Evolutionary conservation across 2,329 filamentous ascomycete species (phyloP), one percentile per base, ranked within the genome.

Genomic region (Raffaelea ambrosiae): DNA sequence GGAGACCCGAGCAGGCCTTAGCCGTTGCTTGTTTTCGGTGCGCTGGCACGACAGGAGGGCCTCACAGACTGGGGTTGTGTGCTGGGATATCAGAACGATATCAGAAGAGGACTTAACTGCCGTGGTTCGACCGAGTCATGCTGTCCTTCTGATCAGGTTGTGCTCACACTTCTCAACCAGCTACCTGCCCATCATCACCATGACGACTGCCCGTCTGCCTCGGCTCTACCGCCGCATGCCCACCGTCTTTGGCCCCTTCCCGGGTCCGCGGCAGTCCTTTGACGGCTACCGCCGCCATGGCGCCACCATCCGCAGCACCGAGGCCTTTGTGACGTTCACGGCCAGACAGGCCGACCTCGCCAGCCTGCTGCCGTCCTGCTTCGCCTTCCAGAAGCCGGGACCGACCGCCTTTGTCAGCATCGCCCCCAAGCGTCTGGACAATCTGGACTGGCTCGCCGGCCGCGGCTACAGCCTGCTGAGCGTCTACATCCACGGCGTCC

Each of bases 191-290:
- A n/a, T n/a, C n/a, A n/a, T n/a, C n/a, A n/a, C n/a, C n/a, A n/a
- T 9, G 9, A 33, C 16, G 31, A 16, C 31, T 33, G 16, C 31
- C 16, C 21, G 40, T 13, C 13, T 43, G 5, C 7, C 40, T 31
- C 40, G n/a, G 4, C 40, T 43, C n/a, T 18, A 43, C n/a, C 40
- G n/a, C n/a, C 40, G 40, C 22, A 43, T 43, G 21, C 40, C 40
- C 13, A 18, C 40, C 23, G 40, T 43, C 21, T 43, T 43, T 19
- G 40, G 40, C 13, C 40, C 40, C 4, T 43, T 43, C 18, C 40
- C 40, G 13, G 40, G 40, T 10, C 40, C 40, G 5, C 40, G 40
- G n/a, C 40, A 43, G 40, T 14, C 21, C 5, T 26, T 13, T 43
- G 42, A 43, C 19, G 42, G 42, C 9, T 13, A 13, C 26, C n/a